Evolutionary conservation across 139 green algal genomes (phyloP).

Genomic region (Chlamydomonas sphaeroides): DNA sequence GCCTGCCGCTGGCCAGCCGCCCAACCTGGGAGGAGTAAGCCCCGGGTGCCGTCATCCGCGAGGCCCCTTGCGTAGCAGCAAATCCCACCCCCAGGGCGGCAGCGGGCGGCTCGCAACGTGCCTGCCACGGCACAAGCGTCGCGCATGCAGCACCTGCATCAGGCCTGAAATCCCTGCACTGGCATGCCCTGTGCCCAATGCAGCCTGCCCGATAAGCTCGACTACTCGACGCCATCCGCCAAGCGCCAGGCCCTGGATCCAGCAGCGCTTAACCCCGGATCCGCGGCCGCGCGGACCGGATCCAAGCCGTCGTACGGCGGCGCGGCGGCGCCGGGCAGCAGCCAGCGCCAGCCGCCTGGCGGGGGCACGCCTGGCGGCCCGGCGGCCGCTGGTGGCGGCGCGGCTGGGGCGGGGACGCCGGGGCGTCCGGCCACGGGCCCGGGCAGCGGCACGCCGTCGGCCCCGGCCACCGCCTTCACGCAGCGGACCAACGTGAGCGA

Average conservation of each 20-base stretch:
- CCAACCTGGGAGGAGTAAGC: slow-evolving; percentile 40
- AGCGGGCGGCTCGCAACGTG: too few relatives aligned
- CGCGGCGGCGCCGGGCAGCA: background rate
- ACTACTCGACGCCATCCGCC: slow-evolving; percentile 29
- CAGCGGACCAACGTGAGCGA: slow-evolving; percentile 37
- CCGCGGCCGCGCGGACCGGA: background rate
- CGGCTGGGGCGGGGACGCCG: too few relatives aligned
- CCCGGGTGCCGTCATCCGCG: too few relatives aligned
- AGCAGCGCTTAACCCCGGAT: slow-evolving; percentile 2
- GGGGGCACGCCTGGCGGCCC: background rate
- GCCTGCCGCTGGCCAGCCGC: background rate
- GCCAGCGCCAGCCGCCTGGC: background rate
- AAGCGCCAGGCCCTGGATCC: slow-evolving; percentile 46
- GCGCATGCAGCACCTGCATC: too few relatives aligned
- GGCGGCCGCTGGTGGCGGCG: too few relatives aligned
- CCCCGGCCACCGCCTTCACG: slow-evolving; percentile 21
- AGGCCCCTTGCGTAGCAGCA: too few relatives aligned
- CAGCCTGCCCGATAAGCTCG: slow-evolving; percentile 34
- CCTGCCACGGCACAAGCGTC: too few relatives aligned
- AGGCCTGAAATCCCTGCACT: too few relatives aligned
- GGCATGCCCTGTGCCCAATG: too few relatives aligned
- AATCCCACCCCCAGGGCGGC: too few relatives aligned
- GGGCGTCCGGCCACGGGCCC: too few relatives aligned
- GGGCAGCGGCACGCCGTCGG: background rate
- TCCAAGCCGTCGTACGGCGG: slow-evolving; percentile 13